These are phyloP conservation scores for Hemisphaericaspora nanyangensis DNA, from an alignment of 805 yeast species.

Conservation along the genomic window DNA sequence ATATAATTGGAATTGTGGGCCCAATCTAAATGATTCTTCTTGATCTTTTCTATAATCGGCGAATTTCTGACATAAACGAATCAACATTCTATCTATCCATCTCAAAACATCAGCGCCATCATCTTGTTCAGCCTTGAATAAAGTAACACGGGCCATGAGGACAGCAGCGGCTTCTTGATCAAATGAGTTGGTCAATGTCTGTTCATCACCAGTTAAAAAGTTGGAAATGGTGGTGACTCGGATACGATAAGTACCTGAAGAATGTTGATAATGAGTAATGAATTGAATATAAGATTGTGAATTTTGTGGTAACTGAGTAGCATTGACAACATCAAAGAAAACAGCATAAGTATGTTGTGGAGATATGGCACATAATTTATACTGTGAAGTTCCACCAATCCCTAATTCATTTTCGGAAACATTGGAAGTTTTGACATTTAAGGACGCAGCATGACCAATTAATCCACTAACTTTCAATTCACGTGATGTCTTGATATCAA, in stretches of 20 bases:
- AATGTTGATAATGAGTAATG: conserved; percentile 89
- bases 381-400: conserved; percentile 85
- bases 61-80: conserved; percentile 85
- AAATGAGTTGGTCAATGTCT: conserved; percentile 58
- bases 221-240: conserved; percentile 84
- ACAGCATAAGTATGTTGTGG: conserved; percentile 88
- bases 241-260: conserved; percentile 85
- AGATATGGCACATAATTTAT: conserved; percentile 79
- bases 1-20: conserved; percentile 78
- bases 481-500: conserved; percentile 82
- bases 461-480: conserved; percentile 89
- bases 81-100: conserved; percentile 92
- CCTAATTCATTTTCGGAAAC: conserved; percentile 94
- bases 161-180: conserved; percentile 99
- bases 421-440: conserved; percentile 61
- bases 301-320: conserved; percentile 28
- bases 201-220: conserved; percentile 49
- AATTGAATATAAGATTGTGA: conserved; percentile 59
- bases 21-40: conserved; percentile 73
- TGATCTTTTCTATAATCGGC: conserved; percentile 92
- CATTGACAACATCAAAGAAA: conserved; percentile 72
- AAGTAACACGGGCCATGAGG: conserved; percentile 83
- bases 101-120: conserved; percentile 90
- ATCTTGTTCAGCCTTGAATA: conserved; percentile 71
- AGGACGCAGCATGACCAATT: conserved; percentile 87